These are phyloP conservation scores for Thraustochytrium striatum DNA, from an alignment of 352 stramenopile genomes.

Conservation along the genomic window DNA sequence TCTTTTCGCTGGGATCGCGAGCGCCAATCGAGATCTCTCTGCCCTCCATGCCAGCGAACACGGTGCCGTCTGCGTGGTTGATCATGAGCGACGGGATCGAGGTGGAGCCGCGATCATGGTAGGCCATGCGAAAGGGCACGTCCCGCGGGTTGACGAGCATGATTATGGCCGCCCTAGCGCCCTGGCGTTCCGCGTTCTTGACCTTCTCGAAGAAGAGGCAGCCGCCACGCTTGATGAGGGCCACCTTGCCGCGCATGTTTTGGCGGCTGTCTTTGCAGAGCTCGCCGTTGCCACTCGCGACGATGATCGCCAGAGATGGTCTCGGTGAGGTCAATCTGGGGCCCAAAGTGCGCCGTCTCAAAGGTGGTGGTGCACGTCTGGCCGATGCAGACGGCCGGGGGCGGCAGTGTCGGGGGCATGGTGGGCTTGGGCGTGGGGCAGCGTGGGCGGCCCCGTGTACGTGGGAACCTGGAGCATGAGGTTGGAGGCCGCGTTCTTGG, in stretches of 20 bases:
- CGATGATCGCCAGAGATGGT: too few species aligned
- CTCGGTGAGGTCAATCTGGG: too few species aligned
- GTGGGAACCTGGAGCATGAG: conserved; percentile 7
- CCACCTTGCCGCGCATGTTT: conserved; percentile 14
- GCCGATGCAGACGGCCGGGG: too few species aligned
- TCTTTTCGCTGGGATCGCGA: not conserved
- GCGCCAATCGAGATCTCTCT: not conserved
- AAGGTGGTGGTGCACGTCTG: too few species aligned
- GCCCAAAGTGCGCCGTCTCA: too few species aligned
- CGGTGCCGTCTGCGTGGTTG: not conserved
- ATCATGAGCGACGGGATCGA: conserved; percentile 18
- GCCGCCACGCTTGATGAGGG: conserved; percentile 8
- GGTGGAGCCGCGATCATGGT: not conserved
- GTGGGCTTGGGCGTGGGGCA: not conserved
- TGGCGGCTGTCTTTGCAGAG: not conserved
- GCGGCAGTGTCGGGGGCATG: too few species aligned
- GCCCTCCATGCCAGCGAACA: not conserved
- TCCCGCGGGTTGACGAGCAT: not conserved
- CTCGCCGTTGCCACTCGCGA: too few species aligned
- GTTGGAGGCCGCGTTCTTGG: too few species aligned
- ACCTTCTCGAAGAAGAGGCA: conserved; percentile 39
- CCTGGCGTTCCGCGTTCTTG: conserved; percentile 16
- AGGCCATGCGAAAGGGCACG: not conserved
- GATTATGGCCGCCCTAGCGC: conserved; percentile 14
- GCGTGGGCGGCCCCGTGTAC: conserved; percentile 32